Evolutionary conservation across 2,329 filamentous ascomycete species (phyloP), one percentile per base, ranked within the genome.

Genomic region (Xylaria polymorpha): DNA sequence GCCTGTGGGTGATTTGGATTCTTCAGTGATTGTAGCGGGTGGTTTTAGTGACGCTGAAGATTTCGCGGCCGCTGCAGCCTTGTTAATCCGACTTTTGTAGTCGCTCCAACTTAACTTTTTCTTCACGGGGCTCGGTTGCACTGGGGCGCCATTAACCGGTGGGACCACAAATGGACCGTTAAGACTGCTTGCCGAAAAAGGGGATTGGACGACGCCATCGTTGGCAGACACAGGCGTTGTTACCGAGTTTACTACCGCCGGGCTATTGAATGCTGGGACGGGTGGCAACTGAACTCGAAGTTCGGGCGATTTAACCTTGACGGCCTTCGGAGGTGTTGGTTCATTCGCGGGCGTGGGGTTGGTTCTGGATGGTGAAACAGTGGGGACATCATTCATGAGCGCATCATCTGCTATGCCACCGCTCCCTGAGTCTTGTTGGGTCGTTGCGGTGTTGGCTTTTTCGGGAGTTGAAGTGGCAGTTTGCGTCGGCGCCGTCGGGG

Each of bases 61-160:
- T 69, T 82, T 83, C 35, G 79, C 82, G 73, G 76, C 83, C 74
- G 76, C 83, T 2, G 84, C 83, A 3, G 84, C 84, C 75, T 88
- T 90, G 74, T 85, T 86, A 80, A 85, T 83, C 60, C 86, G 82
- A 71, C 85, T 87, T 77, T 87, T 89, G 74, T 91, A 91, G 74
- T 91, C 89, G 74, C 88, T 91, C 1, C 91, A 78, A 71, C 87
- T 91, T 44, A 91, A 80, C 78, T 91, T 91, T 83, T 91, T 91
- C 79, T 90, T 90, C 39, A 88, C 81, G 2, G 89, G 89, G 70
- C 87, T 90, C 2, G 87, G 87, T 25, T 84, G 83, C 10, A 82
- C 82, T 6, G 77, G 77, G 9, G 81, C 73, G 15, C 85, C 83
- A 65, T 85, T 87, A 41, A 82, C 75, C 0, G 80, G 73, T 0